Percentiles rank a stretch among this genome's conserved stretches.
These are phyloP conservation scores for Grosmannia serpens DNA, from an alignment of 2,329 filamentous ascomycete species.

Conservation along the genomic window DNA sequence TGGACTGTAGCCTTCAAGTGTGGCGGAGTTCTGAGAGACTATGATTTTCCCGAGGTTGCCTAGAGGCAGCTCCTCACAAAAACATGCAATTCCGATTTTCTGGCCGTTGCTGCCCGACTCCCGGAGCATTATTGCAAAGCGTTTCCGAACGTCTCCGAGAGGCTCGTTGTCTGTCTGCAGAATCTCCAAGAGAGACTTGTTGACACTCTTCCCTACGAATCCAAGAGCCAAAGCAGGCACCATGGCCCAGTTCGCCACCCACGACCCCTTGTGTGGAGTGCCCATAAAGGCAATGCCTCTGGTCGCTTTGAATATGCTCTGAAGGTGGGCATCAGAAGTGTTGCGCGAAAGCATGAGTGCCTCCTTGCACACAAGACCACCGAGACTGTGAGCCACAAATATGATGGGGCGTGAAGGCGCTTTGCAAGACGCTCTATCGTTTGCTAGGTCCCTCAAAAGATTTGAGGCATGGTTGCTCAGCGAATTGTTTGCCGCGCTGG, in stretches of 20 bases:
- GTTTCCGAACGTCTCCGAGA: slow-evolving; percentile 9
- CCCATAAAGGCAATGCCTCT: slow-evolving; percentile 26
- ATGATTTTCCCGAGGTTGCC: background rate
- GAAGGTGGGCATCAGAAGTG: slow-evolving; percentile 19
- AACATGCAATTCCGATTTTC: background rate
- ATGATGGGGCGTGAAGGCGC: slow-evolving; percentile 19
- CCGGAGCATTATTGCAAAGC: background rate
- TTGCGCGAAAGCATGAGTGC: slow-evolving; percentile 22
- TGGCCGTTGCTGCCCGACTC: background rate
- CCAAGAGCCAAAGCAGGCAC: slow-evolving; percentile 19
- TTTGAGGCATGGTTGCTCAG: slow-evolving; percentile 20
- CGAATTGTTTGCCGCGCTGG: slow-evolving; percentile 14
- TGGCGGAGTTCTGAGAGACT: background rate
- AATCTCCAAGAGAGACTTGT: slow-evolving; percentile 17
- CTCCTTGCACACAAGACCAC: slow-evolving; percentile 27
- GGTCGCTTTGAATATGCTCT: slow-evolving; percentile 15
- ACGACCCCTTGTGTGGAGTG: slow-evolving; percentile 24
- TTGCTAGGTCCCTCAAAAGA: slow-evolving; percentile 18
- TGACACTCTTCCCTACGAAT: slow-evolving; percentile 20
- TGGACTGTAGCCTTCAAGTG: slow-evolving; percentile 4
- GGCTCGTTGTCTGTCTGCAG: slow-evolving; percentile 16
- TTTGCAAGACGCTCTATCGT: slow-evolving; percentile 11
- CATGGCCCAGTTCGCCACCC: slow-evolving; percentile 22
- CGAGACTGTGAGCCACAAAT: slow-evolving; percentile 21
- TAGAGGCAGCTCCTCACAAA: background rate